Conservation (phyloP, 805 yeast species). For the Candida schatavii region DNA sequence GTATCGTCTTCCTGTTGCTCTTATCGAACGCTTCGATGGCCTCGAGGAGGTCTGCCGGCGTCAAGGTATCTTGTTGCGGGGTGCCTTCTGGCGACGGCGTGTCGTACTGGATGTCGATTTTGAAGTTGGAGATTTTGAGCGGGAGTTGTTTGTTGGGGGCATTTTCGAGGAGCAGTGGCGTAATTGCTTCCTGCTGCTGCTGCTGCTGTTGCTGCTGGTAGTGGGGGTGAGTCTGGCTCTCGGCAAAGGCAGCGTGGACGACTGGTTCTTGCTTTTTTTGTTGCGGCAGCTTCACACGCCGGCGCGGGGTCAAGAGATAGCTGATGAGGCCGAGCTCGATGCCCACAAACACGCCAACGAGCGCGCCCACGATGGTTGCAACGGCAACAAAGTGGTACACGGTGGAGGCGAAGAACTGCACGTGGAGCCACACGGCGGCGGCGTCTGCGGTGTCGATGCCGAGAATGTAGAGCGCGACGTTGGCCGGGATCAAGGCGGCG, state of each 20-base stretch:
- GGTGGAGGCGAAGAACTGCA: conserved; percentile 1
- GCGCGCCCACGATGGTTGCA: conserved; percentile 1
- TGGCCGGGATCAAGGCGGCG: background rate
- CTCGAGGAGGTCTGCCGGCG: background rate
- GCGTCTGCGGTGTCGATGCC: background rate
- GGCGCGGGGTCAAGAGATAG: conserved; percentile 2
- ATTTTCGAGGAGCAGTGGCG: conserved; percentile 1
- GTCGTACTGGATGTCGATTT: conserved; percentile 4
- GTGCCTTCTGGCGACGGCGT: conserved; percentile 3
- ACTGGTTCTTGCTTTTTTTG: background rate
- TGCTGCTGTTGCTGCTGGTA: background rate
- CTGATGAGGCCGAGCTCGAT: background rate
- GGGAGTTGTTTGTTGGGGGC: conserved; percentile 3
- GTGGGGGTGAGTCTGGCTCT: background rate
- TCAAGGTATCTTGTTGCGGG: background rate
- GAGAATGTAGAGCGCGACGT: background rate
- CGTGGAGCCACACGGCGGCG: background rate
- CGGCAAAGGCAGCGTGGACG: background rate
- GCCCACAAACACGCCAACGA: conserved; percentile 1
- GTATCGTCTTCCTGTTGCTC: background rate
- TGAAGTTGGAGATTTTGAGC: background rate
- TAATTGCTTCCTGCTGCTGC: background rate
- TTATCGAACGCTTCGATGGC: background rate
- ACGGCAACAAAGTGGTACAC: conserved; percentile 4
- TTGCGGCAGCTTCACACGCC: background rate